Evolutionary conservation across 371 early-diverging fungal species (phyloP).

Genomic region (Mortierella sp.): DNA sequence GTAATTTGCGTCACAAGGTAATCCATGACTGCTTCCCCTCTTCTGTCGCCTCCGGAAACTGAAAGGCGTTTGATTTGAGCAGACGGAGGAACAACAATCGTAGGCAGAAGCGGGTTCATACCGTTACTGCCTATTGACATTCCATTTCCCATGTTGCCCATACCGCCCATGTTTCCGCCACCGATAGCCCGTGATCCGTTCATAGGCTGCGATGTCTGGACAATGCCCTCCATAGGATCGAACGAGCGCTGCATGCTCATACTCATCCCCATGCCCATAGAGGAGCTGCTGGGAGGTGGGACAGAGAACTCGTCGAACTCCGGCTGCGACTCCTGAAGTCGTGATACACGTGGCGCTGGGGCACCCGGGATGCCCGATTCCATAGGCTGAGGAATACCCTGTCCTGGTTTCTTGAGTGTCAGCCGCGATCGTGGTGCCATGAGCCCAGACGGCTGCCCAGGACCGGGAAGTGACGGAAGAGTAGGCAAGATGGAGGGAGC

Average conservation of each 20-base stretch:
- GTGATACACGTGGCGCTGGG: constrained; percentile 19
- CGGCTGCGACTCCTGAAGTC: constrained; percentile 40
- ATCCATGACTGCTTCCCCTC: constrained; percentile 70
- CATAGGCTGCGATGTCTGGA: constrained; percentile 49
- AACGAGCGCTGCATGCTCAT: constrained; percentile 40
- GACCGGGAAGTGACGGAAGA: constrained; percentile 40
- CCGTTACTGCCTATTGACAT: constrained; percentile 24
- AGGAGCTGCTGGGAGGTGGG: constrained; percentile 23
- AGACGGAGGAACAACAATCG: constrained; percentile 40
- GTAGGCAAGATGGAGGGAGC: constrained; percentile 22
- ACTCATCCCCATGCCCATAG: constrained; percentile 26
- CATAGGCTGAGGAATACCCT: constrained; percentile 25
- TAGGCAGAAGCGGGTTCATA: constrained; percentile 20
- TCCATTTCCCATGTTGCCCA: constrained; percentile 29
- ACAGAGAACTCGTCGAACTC: constrained; percentile 25
- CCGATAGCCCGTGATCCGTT: constrained; percentile 29
- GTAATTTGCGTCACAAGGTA: constrained; percentile 83
- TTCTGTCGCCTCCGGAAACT: constrained; percentile 46
- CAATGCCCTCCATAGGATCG: constrained; percentile 67
- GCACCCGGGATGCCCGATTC: constrained; percentile 45
- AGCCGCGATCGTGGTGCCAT: constrained; percentile 40
- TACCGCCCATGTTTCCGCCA: constrained; percentile 18
- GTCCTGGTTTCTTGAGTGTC: constrained; percentile 36
- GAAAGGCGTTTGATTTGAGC: constrained; percentile 51
- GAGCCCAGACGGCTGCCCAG: constrained; percentile 31